A percentile compares a stretch with the other conserved stretches of the same genome.
These are phyloP conservation scores for Candida stauntonica DNA, from an alignment of 805 yeast species.

Conservation along the genomic window DNA sequence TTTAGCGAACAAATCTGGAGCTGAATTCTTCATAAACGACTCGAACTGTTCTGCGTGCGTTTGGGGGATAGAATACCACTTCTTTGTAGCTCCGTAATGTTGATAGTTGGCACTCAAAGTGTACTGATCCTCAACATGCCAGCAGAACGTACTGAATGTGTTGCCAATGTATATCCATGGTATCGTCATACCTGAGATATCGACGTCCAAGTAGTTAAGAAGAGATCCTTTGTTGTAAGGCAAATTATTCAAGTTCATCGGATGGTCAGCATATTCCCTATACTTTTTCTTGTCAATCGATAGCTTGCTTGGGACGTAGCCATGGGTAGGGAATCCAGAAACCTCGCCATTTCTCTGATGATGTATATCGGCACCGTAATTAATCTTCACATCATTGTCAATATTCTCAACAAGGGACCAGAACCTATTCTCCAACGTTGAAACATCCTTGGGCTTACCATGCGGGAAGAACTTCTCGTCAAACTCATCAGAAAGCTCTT, in stretches of 20 bases:
- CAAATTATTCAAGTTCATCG: constrained; percentile 71
- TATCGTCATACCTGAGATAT: constrained; percentile 87
- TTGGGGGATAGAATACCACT: constrained; percentile 92
- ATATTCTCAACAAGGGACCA: constrained; percentile 52
- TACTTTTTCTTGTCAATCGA: constrained; percentile 19
- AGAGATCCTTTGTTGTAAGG: constrained; percentile 70
- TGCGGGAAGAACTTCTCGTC: constrained; percentile 34
- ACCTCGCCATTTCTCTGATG: constrained; percentile 58
- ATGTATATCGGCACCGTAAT: constrained; percentile 85
- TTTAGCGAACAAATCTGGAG: constrained; percentile 78
- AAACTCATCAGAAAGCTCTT: constrained; percentile 48
- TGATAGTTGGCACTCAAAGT: constrained; percentile 90
- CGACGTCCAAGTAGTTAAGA: constrained; percentile 57
- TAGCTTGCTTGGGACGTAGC: constrained; percentile 28
- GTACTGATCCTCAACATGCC: constrained; percentile 96
- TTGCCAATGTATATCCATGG: constrained; percentile 96
- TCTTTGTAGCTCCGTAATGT: constrained; percentile 82
- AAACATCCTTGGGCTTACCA: constrained; percentile 32
- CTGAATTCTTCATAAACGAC: constrained; percentile 48
- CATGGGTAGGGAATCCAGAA: constrained; percentile 67
- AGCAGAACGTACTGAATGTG: constrained; percentile 85
- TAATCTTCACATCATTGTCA: constrained; percentile 52
- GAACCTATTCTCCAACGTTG: constrained; percentile 55
- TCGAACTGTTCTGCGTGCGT: constrained; percentile 61
- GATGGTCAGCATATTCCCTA: constrained; percentile 46